A percentile compares a stretch with the other conserved stretches of the same genome.
phyloP scores from a whole-genome alignment of 75 land plant species.

The Azolla pinnata region DNA sequence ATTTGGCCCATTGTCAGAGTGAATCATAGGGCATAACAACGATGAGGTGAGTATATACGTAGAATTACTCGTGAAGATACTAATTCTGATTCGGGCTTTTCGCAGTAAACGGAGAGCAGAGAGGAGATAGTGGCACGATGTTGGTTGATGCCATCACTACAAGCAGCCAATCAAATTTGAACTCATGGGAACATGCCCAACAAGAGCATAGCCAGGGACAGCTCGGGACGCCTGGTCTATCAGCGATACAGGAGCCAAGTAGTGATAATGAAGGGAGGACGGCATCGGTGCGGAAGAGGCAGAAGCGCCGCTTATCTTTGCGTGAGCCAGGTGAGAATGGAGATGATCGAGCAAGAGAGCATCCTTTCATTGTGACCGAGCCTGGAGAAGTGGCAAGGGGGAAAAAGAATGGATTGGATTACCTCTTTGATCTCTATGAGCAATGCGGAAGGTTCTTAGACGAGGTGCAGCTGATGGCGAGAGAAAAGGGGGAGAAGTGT shows the following conservation, averaged over 20 bases:
- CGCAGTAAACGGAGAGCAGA: constrained; percentile 6
- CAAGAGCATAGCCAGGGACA: constrained; percentile 1
- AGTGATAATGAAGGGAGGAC: constrained; percentile 21
- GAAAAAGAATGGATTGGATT: constrained; percentile 93
- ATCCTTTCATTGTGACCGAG: constrained; percentile 99
- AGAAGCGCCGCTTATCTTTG: constrained; percentile 20
- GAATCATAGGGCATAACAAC: too few species aligned
- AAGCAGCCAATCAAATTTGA: constrained; percentile 15
- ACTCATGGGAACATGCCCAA: constrained; percentile 8
- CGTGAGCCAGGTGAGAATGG: constrained; percentile 32
- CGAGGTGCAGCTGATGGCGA: constrained; percentile 76
- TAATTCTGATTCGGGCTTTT: too few species aligned
- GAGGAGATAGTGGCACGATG: constrained; percentile 10
- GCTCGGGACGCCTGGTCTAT: constrained; percentile 15
- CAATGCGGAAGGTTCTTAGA: constrained; percentile 77
- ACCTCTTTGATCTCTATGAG: constrained; percentile 89
- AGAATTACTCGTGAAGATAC: too few species aligned
- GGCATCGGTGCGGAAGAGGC: constrained; percentile 15
- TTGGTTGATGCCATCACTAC: constrained; percentile 3
- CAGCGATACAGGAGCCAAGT: constrained; percentile 21
- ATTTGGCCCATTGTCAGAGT: too few species aligned
- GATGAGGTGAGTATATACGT: too few species aligned
- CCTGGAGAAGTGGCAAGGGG: constrained; percentile 95
- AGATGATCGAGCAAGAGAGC: constrained; percentile 79
- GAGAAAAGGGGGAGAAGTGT: constrained; percentile 86